These are phyloP conservation scores for Sextonia rubra DNA, from an alignment of 164 flowering plant genomes.

Conservation along the genomic window DNA sequence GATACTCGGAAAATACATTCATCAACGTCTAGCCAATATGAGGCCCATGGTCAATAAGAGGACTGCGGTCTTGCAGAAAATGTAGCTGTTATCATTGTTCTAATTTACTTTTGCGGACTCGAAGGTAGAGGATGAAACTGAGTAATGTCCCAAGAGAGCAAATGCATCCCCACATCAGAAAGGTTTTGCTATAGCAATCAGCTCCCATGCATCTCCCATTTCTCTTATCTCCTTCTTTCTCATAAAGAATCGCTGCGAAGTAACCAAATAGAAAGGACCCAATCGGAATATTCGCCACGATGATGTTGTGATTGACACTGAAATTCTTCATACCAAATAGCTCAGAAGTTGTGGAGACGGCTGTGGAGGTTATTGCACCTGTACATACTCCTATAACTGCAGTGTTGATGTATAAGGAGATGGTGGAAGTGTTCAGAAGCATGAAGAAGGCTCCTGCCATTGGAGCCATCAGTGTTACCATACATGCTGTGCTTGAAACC, in stretches of 20 bases:
- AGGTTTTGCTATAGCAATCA: constrained; percentile 55
- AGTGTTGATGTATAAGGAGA: constrained; percentile 54
- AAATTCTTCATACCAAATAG: constrained; percentile 75
- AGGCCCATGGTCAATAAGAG: too few species aligned
- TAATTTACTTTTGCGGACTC: constrained; percentile 38
- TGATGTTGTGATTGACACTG: constrained; percentile 72
- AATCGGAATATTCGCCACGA: constrained; percentile 76
- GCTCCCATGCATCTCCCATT: constrained; percentile 58
- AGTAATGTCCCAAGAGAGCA: constrained; percentile 52
- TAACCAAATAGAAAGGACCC: constrained; percentile 77
- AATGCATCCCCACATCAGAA: constrained; percentile 67
- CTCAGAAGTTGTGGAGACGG: constrained; percentile 68
- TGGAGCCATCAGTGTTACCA: constrained; percentile 50
- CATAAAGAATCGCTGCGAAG: constrained; percentile 59
- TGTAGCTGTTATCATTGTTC: not conserved
- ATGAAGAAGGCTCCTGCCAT: constrained; percentile 58
- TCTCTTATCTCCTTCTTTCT: constrained; percentile 20
- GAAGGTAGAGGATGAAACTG: constrained; percentile 40
- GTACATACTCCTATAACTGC: constrained; percentile 69
- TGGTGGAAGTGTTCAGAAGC: constrained; percentile 17
- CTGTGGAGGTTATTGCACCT: constrained; percentile 69
- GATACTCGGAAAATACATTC: too few species aligned
- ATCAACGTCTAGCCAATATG: too few species aligned
- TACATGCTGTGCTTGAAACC: constrained; percentile 51
- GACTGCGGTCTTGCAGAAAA: too few species aligned